Evolutionary conservation across 768 basidiomycete species (phyloP).

Genomic region (Suillus americanus): DNA sequence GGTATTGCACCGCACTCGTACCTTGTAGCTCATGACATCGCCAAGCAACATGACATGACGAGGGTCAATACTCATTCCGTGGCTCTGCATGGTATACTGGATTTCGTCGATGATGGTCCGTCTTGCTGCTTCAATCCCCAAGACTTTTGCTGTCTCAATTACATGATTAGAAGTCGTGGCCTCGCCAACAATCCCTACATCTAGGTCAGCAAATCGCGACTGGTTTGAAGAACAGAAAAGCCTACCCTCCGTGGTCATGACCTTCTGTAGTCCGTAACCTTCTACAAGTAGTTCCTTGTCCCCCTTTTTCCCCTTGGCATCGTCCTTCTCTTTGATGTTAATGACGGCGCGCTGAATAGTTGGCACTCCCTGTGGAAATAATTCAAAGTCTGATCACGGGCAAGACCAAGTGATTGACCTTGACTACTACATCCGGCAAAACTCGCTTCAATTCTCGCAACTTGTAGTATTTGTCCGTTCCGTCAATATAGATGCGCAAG

Average conservation of each 20-base stretch:
- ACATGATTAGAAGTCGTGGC: conserved; percentile 95
- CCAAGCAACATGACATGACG: conserved; percentile 98
- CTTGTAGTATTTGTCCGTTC: conserved; percentile 75
- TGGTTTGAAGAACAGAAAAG: conserved; percentile 8
- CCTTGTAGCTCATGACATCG: conserved; percentile 99
- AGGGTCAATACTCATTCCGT: conserved; percentile 98
- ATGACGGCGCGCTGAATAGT: conserved; percentile 92
- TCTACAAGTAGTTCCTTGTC: conserved; percentile 94
- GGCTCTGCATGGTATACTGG: conserved; percentile 94
- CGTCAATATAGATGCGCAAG: conserved; percentile 78
- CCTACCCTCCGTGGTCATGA: conserved; percentile 94
- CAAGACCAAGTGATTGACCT: conserved; percentile 44
- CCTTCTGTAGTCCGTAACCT: conserved; percentile 94
- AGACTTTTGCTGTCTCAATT: conserved; percentile 90
- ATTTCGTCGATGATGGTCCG: conserved; percentile 95
- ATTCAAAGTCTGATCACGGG: not conserved
- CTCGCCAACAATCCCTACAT: conserved; percentile 84
- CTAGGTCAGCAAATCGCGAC: not conserved
- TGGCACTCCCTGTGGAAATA: conserved; percentile 65
- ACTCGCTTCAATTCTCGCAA: conserved; percentile 85
- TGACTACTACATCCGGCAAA: conserved; percentile 85
- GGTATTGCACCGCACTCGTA: conserved; percentile 23
- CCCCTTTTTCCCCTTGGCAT: conserved; percentile 74
- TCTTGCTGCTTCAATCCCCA: conserved; percentile 98
- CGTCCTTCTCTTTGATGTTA: conserved; percentile 89